A percentile compares a stretch with the other conserved stretches of the same genome.
Conservation (phyloP, 169 alveolate genomes). For the Babesia ovis region DNA sequence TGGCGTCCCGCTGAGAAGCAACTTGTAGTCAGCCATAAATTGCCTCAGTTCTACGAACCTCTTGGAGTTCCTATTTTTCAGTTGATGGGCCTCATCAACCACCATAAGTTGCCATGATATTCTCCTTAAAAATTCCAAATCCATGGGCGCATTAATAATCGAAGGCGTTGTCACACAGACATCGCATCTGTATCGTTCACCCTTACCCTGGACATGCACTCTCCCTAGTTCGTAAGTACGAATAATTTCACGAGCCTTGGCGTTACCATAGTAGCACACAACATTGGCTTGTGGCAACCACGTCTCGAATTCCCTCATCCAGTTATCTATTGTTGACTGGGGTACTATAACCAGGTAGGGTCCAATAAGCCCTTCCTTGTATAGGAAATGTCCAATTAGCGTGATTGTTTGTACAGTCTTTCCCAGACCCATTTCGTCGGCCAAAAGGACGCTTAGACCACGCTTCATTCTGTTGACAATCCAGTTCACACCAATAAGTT, state of each 20-base stretch:
- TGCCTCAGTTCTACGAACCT: conserved; percentile 85
- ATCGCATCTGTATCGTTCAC: conserved; percentile 81
- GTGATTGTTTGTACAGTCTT: conserved; percentile 93
- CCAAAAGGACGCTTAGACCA: conserved; percentile 90
- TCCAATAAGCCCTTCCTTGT: conserved; percentile 83
- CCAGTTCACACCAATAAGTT: conserved; percentile 95
- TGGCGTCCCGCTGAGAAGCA: conserved; percentile 95
- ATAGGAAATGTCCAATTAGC: conserved; percentile 87
- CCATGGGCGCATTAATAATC: conserved; percentile 83
- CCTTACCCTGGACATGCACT: conserved; percentile 77
- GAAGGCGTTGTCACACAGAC: conserved; percentile 89
- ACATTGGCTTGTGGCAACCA: conserved; percentile 93
- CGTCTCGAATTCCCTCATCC: conserved; percentile 91
- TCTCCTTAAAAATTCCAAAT: conserved; percentile 83
- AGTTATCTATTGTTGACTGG: conserved; percentile 93
- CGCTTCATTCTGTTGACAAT: conserved; percentile 91
- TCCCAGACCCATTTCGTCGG: conserved; percentile 96
- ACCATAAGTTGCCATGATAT: conserved; percentile 89
- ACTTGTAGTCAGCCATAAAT: conserved; percentile 85
- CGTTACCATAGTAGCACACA: conserved; percentile 91
- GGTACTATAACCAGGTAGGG: conserved; percentile 95
- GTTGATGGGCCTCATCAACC: conserved; percentile 93
- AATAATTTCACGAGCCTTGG: conserved; percentile 85
- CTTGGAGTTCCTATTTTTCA: conserved; percentile 87
- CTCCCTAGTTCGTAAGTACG: conserved; percentile 80